Percentiles rank a stretch among this genome's conserved stretches.
These are phyloP conservation scores for Aleurites moluccanus DNA, from an alignment of 441 rosid genomes.

Conservation along the genomic window DNA sequence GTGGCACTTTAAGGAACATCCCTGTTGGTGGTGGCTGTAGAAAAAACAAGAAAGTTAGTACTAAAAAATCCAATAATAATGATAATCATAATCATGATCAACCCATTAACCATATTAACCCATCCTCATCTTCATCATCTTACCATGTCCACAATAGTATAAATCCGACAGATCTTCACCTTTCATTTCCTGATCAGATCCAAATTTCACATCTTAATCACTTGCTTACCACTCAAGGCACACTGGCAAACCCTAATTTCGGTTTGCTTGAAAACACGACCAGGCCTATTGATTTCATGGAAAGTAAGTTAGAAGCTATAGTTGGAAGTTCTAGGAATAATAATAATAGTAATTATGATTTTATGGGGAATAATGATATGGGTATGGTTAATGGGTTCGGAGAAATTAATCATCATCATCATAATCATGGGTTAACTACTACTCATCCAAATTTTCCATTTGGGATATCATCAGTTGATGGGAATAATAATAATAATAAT, in stretches of 20 bases:
- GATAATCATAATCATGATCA: slow-evolving; percentile 23
- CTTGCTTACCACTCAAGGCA: slow-evolving; percentile 42
- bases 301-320: slow-evolving; percentile 57
- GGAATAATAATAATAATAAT: slow-evolving; percentile 30
- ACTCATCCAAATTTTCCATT: slow-evolving; percentile 35
- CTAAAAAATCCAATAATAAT: slow-evolving; percentile 29
- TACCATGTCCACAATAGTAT: slow-evolving; percentile 29
- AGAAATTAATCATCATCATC: slow-evolving; percentile 32
- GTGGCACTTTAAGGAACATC: slow-evolving; percentile 86
- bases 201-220: slow-evolving; percentile 55
- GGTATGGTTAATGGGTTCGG: slow-evolving; percentile 51
- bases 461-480: slow-evolving; percentile 43
- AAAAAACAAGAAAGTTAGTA: slow-evolving; percentile 71
- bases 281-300: slow-evolving; percentile 76
- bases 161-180: slow-evolving; percentile 64
- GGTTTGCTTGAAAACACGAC: slow-evolving; percentile 43
- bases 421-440: slow-evolving; percentile 24
- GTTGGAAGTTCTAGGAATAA: slow-evolving; percentile 41
- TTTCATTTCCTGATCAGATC: slow-evolving; percentile 49
- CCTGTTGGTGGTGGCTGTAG: slow-evolving; percentile 98
- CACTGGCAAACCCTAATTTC: slow-evolving; percentile 36
- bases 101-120: slow-evolving; percentile 20
- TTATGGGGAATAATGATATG: slow-evolving; percentile 58
- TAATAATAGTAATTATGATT: slow-evolving; percentile 43
- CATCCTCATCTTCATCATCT: slow-evolving; percentile 33